Evolutionary conservation across 2,329 filamentous ascomycete genomes (phyloP).

Genomic region (Curvularia sp.): DNA sequence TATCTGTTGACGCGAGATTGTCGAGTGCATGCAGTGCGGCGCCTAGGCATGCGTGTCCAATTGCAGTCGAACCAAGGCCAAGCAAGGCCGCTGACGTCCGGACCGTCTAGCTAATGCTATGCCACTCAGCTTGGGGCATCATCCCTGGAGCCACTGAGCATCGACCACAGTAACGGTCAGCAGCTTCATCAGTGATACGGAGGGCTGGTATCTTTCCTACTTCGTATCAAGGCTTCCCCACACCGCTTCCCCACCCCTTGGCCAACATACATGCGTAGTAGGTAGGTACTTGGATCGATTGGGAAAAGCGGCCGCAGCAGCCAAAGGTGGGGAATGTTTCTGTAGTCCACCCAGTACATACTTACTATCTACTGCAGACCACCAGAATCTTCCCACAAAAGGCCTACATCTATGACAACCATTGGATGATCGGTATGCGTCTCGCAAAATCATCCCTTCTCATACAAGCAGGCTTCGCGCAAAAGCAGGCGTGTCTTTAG

Average conservation of each 20-base stretch:
- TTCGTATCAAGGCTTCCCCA: neutral
- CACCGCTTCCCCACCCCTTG: neutral
- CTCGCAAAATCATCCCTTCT: neutral
- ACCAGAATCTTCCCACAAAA: neutral
- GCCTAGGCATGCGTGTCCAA: neutral
- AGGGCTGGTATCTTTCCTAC: neutral
- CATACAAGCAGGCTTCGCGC: neutral
- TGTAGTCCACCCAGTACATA: neutral
- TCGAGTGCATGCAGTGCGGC: neutral
- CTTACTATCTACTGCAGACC: neutral
- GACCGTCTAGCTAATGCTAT: constrained; percentile 10
- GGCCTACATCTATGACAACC: neutral
- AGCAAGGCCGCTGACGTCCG: constrained; percentile 5
- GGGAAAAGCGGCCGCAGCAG: neutral
- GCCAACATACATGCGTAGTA: no score
- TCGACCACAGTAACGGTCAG: neutral
- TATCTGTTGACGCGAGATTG: constrained; percentile 2
- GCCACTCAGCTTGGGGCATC: constrained; percentile 15
- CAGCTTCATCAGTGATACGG: neutral
- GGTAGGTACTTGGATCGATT: neutral
- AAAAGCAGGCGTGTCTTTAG: neutral
- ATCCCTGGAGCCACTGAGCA: constrained; percentile 7
- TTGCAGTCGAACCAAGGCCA: constrained; percentile 3
- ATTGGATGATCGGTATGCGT: neutral
- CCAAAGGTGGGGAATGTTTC: neutral